Conservation (phyloP, 1,139 yeast species). For the Casaregolazyma suthepensis region DNA sequence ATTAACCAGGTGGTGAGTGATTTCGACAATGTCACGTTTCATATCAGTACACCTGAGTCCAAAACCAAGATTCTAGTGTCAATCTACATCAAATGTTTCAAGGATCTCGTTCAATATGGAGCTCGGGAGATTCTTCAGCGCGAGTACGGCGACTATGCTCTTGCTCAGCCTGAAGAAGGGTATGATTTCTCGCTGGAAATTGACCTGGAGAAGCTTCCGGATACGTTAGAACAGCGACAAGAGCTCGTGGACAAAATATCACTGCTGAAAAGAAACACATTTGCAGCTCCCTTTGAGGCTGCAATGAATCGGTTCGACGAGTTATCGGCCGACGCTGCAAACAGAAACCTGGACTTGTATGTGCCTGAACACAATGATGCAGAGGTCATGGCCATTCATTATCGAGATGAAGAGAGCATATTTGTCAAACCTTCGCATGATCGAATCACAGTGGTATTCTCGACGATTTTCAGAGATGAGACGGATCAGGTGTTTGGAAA, state of each 20-base stretch:
- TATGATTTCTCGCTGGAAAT: slow-evolving; percentile 75
- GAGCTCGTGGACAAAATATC: slow-evolving; percentile 60
- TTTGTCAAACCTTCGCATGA: slow-evolving; percentile 90
- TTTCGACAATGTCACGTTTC: slow-evolving; percentile 93
- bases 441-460: slow-evolving; percentile 92
- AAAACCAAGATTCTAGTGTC: slow-evolving; percentile 63
- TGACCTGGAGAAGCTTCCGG: slow-evolving; percentile 47
- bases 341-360: slow-evolving; percentile 45
- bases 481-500: slow-evolving; percentile 93
- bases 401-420: slow-evolving; percentile 90
- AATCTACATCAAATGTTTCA: slow-evolving; percentile 69
- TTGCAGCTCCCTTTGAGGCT: slow-evolving; percentile 88
- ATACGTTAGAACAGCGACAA: slow-evolving; percentile 39
- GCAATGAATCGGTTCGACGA: slow-evolving; percentile 78
- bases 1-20: slow-evolving; percentile 89
- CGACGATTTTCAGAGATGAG: slow-evolving; percentile 92
- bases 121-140: slow-evolving; percentile 37
- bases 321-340: slow-evolving; percentile 46
- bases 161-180: slow-evolving; percentile 56
- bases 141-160: slow-evolving; percentile 39
- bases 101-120: slow-evolving; percentile 64
- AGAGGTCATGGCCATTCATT: slow-evolving; percentile 66
- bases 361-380: slow-evolving; percentile 49
- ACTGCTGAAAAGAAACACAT: slow-evolving; percentile 72
- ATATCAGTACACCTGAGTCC: slow-evolving; percentile 74